These are phyloP conservation scores for Botryosphaeria dothidea DNA, from an alignment of 2,329 filamentous ascomycete genomes.

Conservation along the genomic window DNA sequence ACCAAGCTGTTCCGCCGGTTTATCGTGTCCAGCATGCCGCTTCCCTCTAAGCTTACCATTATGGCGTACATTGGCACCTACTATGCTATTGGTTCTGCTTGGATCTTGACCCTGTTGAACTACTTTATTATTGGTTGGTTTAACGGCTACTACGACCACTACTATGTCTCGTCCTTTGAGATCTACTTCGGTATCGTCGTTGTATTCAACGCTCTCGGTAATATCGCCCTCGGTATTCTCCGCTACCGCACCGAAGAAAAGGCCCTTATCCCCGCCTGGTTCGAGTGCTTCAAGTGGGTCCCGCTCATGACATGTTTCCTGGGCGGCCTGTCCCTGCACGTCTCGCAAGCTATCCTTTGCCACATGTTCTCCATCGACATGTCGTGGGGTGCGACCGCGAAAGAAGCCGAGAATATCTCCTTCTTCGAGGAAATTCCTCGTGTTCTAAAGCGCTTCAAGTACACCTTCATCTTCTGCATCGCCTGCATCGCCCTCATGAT, in stretches of 20 bases:
- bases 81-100: constrained; percentile 75
- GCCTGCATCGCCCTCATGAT: constrained; percentile 50
- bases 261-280: constrained; percentile 54
- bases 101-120: constrained; percentile 71
- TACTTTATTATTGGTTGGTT: constrained; percentile 78
- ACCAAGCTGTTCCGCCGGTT: constrained; percentile 77
- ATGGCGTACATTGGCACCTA: constrained; percentile 79
- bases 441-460: constrained; percentile 59
- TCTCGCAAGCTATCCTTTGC: constrained; percentile 41
- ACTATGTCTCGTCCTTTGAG: constrained; percentile 74
- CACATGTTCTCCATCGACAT: constrained; percentile 45
- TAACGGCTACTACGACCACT: constrained; percentile 74
- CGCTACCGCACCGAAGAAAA: constrained; percentile 70
- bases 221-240: constrained; percentile 70
- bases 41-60: constrained; percentile 75
- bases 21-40: constrained; percentile 69
- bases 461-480: constrained; percentile 55
- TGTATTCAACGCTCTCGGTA: constrained; percentile 75
- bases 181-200: constrained; percentile 80
- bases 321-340: constrained; percentile 42
- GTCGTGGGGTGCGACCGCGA: constrained; percentile 58
- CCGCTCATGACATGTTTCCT: constrained; percentile 43
- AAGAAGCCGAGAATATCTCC: constrained; percentile 58
- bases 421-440: constrained; percentile 59
- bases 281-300: constrained; percentile 68